These are phyloP conservation scores for Massarina eburnea DNA, from an alignment of 2,329 filamentous ascomycete genomes.

Conservation along the genomic window DNA sequence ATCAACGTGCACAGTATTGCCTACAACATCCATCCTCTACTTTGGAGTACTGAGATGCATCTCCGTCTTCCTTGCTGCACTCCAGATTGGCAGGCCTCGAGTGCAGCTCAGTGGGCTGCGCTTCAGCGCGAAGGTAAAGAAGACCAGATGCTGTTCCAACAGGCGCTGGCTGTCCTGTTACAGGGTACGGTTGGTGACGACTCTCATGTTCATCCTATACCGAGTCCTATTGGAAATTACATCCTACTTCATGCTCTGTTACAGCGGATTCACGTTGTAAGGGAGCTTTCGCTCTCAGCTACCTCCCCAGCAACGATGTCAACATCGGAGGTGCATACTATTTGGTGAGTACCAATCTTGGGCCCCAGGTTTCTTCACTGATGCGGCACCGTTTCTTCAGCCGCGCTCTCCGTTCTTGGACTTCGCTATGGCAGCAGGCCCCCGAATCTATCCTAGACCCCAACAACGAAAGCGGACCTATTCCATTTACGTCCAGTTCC, in stretches of 20 bases:
- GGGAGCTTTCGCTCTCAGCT: conserved; percentile 27
- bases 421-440: conserved; percentile 37
- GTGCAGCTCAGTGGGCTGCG: conserved; percentile 28
- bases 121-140: conserved; percentile 25
- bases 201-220: conserved; percentile 27
- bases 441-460: conserved; percentile 41
- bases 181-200: conserved; percentile 17
- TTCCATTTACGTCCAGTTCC: conserved; percentile 49
- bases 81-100: conserved; percentile 27
- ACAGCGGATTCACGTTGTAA: conserved; percentile 31
- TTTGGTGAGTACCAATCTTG: conserved; percentile 11
- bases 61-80: conserved; percentile 30
- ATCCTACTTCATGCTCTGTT: conserved; percentile 33
- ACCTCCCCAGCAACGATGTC: conserved; percentile 22
- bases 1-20: conserved; percentile 37
- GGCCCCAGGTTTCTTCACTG: background rate
- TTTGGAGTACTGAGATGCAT: conserved; percentile 33
- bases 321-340: conserved; percentile 20
- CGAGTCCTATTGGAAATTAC: conserved; percentile 35
- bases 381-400: conserved; percentile 2
- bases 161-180: conserved; percentile 29
- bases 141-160: conserved; percentile 30
- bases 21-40: conserved; percentile 32
- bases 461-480: conserved; percentile 39
- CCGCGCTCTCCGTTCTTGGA: conserved; percentile 37